Evolutionary conservation across 2,329 filamentous ascomycete genomes (phyloP), one percentile per base, ranked within the genome.

Genomic region (Incumbomyces delicatus): DNA sequence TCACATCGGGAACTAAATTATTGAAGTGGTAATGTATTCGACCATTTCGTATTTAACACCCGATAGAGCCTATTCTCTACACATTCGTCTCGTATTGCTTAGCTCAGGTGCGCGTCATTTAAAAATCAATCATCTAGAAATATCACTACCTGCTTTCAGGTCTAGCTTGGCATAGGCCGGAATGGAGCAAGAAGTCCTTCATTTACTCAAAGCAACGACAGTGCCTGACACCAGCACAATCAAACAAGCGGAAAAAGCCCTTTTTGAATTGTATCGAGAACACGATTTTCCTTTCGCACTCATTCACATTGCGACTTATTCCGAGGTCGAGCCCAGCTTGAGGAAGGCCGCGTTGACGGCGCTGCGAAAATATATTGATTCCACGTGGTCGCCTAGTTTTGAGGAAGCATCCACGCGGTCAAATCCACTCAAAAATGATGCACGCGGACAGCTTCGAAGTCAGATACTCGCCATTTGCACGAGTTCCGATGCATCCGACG

Each of bases 121-220:
- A 4, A 27, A 27, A 8, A 8, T 5, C 22, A 5, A 27, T 27
- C 8, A 4, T 27, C 22, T 27, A 27, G 22, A 27, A 27, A 27
- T 27, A 27, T 4, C 22, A 27, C 8, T 27, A 8, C 8, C 22
- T 27, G 8, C 22, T 27, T 27, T 27, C 5, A 27, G 22, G 4
- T 27, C 22, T 27, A 8, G 22, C 22, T 27, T 27, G 22, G 22
- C 22, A 8, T 4, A 12, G 11, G 4, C 44, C 45, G 38, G 11
- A 12, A 95, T 95, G 88, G 89, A 95, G 77, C 83, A 94, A 70
- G 83, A 94, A 73, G 80, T 98, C 66, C 81, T 92, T 59, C 81
- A 83, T 66, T 77, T 96, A 64, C 81, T 98, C 54, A 80, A 83
- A 60, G 87, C 88, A 67, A 94, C 89, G 41, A 81, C 82, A 53